A percentile compares a stretch with the other conserved stretches of the same genome.
Evolutionary conservation across 768 basidiomycete genomes (phyloP).

Genomic region (Cantharellus anzutake): DNA sequence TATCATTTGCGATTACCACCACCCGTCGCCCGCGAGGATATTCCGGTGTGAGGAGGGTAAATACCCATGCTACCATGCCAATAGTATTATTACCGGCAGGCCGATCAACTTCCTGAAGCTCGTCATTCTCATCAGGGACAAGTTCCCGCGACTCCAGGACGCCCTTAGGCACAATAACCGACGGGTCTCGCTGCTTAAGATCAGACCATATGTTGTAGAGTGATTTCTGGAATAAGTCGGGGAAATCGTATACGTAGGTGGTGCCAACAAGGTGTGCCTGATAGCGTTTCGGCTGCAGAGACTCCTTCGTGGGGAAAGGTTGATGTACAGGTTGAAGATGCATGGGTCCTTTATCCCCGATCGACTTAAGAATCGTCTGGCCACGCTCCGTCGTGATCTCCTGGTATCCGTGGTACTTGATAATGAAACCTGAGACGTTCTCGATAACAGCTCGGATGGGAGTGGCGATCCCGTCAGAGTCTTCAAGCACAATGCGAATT

Average conservation of each 20-base stretch:
- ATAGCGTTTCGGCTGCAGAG: slow-evolving; percentile 94
- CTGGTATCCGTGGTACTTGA: slow-evolving; percentile 95
- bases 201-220: slow-evolving; percentile 83
- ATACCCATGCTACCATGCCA: slow-evolving; percentile 98
- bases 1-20: slow-evolving; percentile 92
- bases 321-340: slow-evolving; percentile 91
- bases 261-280: slow-evolving; percentile 97
- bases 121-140: slow-evolving; percentile 83
- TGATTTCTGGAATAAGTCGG: slow-evolving; percentile 95
- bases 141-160: slow-evolving; percentile 76
- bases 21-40: slow-evolving; percentile 72
- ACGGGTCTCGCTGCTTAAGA: slow-evolving; percentile 41
- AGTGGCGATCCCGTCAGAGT: slow-evolving; percentile 83
- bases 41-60: slow-evolving; percentile 81
- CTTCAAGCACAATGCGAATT: slow-evolving; percentile 88
- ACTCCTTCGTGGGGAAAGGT: slow-evolving; percentile 93
- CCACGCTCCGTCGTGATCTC: slow-evolving; percentile 95
- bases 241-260: slow-evolving; percentile 99
- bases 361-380: slow-evolving; percentile 88
- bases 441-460: slow-evolving; percentile 97
- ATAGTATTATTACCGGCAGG: slow-evolving; percentile 86
- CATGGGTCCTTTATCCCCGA: slow-evolving; percentile 91
- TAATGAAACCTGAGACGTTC: slow-evolving; percentile 96
- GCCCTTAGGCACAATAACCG: slow-evolving; percentile 53
- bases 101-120: slow-evolving; percentile 76